Evolutionary conservation across 371 early-diverging fungal species (phyloP).

Genomic region (Haplosporangium sp.): DNA sequence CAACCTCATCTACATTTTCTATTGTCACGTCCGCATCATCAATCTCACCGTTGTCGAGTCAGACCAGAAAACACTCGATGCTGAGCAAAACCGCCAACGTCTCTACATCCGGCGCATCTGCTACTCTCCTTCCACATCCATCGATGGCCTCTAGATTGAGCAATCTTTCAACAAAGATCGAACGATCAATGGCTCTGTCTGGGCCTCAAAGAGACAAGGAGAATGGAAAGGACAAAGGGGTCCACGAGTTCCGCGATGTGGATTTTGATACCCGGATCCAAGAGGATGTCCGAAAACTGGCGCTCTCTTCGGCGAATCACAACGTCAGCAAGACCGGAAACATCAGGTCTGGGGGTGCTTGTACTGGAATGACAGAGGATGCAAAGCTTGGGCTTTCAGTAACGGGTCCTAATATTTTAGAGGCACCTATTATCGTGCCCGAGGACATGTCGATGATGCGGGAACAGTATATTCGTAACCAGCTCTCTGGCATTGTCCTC

Average conservation of each 20-base stretch:
- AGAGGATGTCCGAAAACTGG: conserved; percentile 35
- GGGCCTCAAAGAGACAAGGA: not conserved
- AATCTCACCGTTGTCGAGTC: conserved; percentile 19
- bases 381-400: conserved; percentile 17
- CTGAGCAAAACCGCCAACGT: not conserved
- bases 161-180: not conserved
- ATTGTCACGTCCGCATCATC: conserved; percentile 17
- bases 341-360: no score
- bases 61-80: conserved; percentile 20
- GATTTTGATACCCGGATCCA: conserved; percentile 48
- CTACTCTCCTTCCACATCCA: not conserved
- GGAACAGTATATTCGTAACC: conserved; percentile 27
- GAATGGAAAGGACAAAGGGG: not conserved
- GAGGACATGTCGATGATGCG: conserved; percentile 29
- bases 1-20: conserved; percentile 32
- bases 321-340: not conserved
- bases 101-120: not conserved
- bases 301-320: conserved; percentile 11
- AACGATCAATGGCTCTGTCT: no score
- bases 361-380: not conserved
- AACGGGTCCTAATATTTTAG: conserved; percentile 28
- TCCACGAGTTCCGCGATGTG: conserved; percentile 21
- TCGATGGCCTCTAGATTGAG: no score
- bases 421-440: conserved; percentile 43
- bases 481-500: conserved; percentile 27